These are phyloP conservation scores for Aspergillus aculeatinus DNA, from an alignment of 2,329 filamentous ascomycete species.

Conservation along the genomic window DNA sequence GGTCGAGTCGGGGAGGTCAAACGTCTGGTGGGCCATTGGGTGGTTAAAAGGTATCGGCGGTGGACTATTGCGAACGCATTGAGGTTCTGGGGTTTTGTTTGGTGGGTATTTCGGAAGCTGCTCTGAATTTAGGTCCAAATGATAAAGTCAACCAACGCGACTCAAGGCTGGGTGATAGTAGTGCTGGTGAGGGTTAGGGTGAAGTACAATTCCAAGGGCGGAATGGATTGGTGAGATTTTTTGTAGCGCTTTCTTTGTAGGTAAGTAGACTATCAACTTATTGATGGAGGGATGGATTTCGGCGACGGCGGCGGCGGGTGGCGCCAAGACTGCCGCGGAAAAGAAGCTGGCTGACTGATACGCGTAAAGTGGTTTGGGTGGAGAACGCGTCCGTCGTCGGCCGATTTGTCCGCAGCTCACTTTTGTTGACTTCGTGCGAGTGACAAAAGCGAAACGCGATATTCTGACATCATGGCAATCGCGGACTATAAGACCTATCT, in stretches of 20 bases:
- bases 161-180: neutral
- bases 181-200: neutral
- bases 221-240: neutral
- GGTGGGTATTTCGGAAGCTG: no score
- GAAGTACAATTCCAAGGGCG: neutral
- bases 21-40: conserved; percentile 24
- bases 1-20: conserved; percentile 46
- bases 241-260: neutral
- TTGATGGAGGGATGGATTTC: neutral
- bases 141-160: no score
- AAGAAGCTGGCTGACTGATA: conserved; percentile 35
- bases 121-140: no score
- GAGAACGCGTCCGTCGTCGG: conserved; percentile 29
- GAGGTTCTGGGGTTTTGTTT: neutral
- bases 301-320: neutral
- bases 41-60: neutral
- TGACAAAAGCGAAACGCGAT: neutral
- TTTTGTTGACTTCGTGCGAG: neutral
- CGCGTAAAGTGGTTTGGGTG: conserved; percentile 42
- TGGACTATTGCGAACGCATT: conserved; percentile 2
- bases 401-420: neutral
- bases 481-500: conserved; percentile 68
- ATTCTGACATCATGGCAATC: conserved; percentile 35
- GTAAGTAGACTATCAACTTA: neutral
- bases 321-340: neutral